Base-by-base conservation (phyloP, 2,329 filamentous ascomycete genomes). In the Leptodontidium sp. region DNA sequence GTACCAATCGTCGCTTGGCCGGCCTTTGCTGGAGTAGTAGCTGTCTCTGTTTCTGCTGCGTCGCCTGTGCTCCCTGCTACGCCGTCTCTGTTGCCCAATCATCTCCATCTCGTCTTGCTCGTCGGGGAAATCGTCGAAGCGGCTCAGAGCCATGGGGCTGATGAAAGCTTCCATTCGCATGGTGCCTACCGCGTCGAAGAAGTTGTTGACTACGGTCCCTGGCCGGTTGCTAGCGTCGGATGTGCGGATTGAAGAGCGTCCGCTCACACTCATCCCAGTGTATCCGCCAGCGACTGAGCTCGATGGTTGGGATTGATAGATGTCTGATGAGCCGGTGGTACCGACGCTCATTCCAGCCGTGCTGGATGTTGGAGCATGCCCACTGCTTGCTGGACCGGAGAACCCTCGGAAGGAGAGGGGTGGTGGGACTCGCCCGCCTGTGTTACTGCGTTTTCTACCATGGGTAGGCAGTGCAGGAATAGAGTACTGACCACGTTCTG, bases 161-260 rank as follows among this genome's bases (percentile, higher is more conserved):
- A 99, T 97, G 79, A 98, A 99, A 0, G 96, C 96, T 80, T 98
- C 95, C 95, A 99, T 98, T 35, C 96, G 89, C 58, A 98, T 89
- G 1, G 94, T 98, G 1, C 94, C 94, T 68, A 97, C 91, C 1
- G 92, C 92, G 75, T 97, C 94, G 77, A 96, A 96, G 82, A 96
- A 94, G 79, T 79, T 79, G 50, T 78, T 78, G 12, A 75, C 74
- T 14, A 76, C 75, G 7, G 69, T 73, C 78, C 57, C 74, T 21
- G 77, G 76, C 6, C 76, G 72, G 52, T 70, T 67, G 17, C 73
- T 75, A 2, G 75, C 77, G 61, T 79, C 77, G 8, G 75, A 78
- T 17, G 77, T 77, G 9, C 77, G 75, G 53, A 77, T 73, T 0
- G 76, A 77, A 9, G 75, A 76, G 26, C 73, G 73, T 77, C 78